These are phyloP conservation scores for Favolaschia claudopus DNA, from an alignment of 768 basidiomycete genomes.

Conservation along the genomic window DNA sequence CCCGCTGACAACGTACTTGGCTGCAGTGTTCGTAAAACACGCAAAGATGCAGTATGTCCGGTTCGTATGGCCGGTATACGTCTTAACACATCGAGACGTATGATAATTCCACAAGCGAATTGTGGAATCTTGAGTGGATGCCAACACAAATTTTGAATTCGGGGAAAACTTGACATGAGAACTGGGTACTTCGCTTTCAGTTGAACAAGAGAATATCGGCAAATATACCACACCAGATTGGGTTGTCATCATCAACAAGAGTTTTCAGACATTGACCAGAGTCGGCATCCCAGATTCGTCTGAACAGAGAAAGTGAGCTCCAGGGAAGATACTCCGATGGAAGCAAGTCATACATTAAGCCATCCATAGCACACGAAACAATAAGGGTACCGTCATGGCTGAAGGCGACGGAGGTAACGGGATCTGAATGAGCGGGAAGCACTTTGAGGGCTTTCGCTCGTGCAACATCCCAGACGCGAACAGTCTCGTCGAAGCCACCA, in stretches of 20 bases:
- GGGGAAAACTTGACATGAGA: constrained; percentile 92
- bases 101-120: constrained; percentile 96
- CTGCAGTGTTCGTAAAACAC: constrained; percentile 65
- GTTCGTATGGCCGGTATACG: constrained; percentile 87
- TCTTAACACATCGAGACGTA: constrained; percentile 90
- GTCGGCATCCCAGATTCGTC: constrained; percentile 97
- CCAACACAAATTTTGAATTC: constrained; percentile 89
- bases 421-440: constrained; percentile 96
- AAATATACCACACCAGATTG: constrained; percentile 70
- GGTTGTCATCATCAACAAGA: constrained; percentile 94
- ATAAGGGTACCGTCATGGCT: constrained; percentile 95
- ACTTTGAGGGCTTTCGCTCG: constrained; percentile 87
- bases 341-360: constrained; percentile 77
- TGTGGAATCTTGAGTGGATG: constrained; percentile 93
- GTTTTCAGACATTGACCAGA: constrained; percentile 99
- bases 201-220: not conserved
- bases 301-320: constrained; percentile 40
- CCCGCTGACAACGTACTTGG: constrained; percentile 83
- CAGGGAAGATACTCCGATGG: not conserved
- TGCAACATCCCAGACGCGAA: constrained; percentile 96
- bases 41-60: constrained; percentile 83
- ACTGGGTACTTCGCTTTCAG: constrained; percentile 45
- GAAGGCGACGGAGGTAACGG: constrained; percentile 93
- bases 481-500: constrained; percentile 95
- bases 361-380: constrained; percentile 96